These are phyloP conservation scores for Macrolepiota fuliginosa DNA, from an alignment of 768 basidiomycete genomes.

Conservation along the genomic window DNA sequence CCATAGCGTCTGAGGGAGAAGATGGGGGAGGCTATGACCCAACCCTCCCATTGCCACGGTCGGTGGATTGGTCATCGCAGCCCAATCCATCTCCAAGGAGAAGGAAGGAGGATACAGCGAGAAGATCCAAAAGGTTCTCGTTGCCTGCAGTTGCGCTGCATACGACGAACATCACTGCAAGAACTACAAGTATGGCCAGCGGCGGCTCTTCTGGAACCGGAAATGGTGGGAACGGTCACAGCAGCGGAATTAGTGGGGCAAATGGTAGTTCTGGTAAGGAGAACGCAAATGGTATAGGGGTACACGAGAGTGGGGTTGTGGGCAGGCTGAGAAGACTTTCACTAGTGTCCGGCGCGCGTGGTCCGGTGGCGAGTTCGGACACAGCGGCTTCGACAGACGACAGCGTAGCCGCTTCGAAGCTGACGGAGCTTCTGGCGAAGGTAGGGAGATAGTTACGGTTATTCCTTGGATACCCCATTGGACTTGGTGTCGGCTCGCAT, in stretches of 20 bases:
- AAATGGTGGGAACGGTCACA: constrained; percentile 6
- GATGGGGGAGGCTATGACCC: constrained; percentile 18
- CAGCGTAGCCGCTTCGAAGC: neutral
- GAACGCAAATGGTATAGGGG: neutral
- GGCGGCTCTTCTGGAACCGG: constrained; percentile 21
- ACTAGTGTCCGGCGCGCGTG: neutral
- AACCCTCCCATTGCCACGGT: constrained; percentile 17
- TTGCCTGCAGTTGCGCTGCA: constrained; percentile 76
- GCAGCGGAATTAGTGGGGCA: neutral
- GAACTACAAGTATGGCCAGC: constrained; percentile 35
- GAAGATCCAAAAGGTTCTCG: constrained; percentile 70
- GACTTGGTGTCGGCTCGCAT: neutral
- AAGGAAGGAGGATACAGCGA: constrained; percentile 57
- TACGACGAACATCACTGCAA: constrained; percentile 65
- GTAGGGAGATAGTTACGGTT: no score
- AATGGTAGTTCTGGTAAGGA: neutral
- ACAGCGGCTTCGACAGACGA: neutral
- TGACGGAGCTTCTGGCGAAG: neutral
- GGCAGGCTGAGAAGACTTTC: constrained; percentile 11
- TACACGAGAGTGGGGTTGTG: neutral
- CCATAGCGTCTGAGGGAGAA: constrained; percentile 17
- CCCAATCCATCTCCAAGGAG: constrained; percentile 25
- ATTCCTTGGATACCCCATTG: neutral
- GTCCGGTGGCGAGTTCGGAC: neutral
- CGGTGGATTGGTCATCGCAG: constrained; percentile 16